These are phyloP conservation scores for Hypholoma sublateritium DNA, from an alignment of 768 basidiomycete genomes.

Conservation along the genomic window DNA sequence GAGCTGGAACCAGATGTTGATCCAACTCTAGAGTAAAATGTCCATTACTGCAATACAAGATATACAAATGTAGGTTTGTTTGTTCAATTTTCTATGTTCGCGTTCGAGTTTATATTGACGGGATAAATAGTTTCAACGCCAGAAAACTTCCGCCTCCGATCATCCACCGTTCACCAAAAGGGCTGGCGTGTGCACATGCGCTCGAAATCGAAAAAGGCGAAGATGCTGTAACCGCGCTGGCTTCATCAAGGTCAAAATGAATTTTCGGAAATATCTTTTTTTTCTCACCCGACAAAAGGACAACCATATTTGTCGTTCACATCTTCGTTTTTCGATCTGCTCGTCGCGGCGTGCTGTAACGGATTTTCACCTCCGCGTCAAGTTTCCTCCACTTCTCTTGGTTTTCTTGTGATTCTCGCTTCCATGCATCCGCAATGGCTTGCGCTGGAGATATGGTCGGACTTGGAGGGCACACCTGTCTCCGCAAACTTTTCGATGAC, in stretches of 20 bases:
- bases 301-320: conserved; percentile 29
- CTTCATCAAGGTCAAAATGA: conserved; percentile 11
- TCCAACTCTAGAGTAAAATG: conserved; percentile 11
- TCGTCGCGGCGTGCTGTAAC: conserved; percentile 43
- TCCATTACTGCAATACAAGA: conserved; percentile 13
- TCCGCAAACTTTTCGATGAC: conserved; percentile 32
- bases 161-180: conserved; percentile 11
- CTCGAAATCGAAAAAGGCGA: conserved; percentile 19
- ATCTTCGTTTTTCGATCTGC: conserved; percentile 50
- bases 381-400: conserved; percentile 56
- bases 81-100: conserved; percentile 9
- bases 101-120: conserved; percentile 18
- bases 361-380: conserved; percentile 49
- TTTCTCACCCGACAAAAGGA: conserved; percentile 16
- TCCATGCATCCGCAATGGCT: conserved; percentile 71
- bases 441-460: conserved; percentile 50
- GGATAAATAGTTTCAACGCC: conserved; percentile 24
- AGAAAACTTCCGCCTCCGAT: conserved; percentile 11
- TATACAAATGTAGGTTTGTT: conserved; percentile 23
- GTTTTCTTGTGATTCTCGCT: conserved; percentile 55
- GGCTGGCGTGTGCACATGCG: conserved; percentile 3
- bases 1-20: conserved; percentile 28
- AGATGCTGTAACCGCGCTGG: conserved; percentile 10
- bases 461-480: conserved; percentile 29
- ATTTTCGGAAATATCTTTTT: conserved; percentile 1